A percentile compares a stretch with the other conserved stretches of the same genome.
Conservation (phyloP, 768 basidiomycete genomes). For the Mycena venus region DNA sequence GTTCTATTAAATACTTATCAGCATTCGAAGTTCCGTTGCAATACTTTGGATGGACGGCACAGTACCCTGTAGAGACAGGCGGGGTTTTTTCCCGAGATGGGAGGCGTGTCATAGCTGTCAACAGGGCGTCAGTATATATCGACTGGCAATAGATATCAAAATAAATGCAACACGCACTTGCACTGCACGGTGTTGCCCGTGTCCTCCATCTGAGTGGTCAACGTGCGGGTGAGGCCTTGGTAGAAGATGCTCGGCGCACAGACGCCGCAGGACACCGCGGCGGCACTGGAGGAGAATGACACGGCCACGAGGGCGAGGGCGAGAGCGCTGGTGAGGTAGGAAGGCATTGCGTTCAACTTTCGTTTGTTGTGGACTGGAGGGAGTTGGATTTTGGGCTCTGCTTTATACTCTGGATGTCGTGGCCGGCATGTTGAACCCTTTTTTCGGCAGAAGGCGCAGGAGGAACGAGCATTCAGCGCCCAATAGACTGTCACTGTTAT, state of each 20-base stretch:
- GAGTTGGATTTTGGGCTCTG: not conserved
- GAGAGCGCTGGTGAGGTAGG: constrained; percentile 7
- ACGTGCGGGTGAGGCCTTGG: constrained; percentile 29
- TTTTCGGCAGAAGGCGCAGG: not conserved
- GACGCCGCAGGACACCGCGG: constrained; percentile 25
- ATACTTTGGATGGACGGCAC: no score
- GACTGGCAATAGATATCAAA: not conserved
- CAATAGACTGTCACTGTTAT: not conserved
- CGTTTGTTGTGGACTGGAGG: not conserved
- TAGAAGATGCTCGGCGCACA: constrained; percentile 28
- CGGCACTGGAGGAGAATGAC: constrained; percentile 10
- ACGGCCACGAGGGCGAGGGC: not conserved
- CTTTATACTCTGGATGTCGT: constrained; percentile 8
- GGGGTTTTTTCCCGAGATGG: constrained; percentile 19
- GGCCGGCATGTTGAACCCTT: not conserved
- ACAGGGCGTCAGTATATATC: not conserved
- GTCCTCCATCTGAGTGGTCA: constrained; percentile 17
- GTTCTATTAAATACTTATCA: constrained; percentile 18
- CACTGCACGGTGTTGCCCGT: constrained; percentile 26
- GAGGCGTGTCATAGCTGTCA: constrained; percentile 26
- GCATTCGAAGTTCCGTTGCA: not conserved
- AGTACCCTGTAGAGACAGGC: constrained; percentile 25
- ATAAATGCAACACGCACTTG: constrained; percentile 14
- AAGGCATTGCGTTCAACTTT: not conserved
- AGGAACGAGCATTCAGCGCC: not conserved